Base-by-base conservation (phyloP, 148 eudicot species). In the Rhododendron vialii region DNA sequence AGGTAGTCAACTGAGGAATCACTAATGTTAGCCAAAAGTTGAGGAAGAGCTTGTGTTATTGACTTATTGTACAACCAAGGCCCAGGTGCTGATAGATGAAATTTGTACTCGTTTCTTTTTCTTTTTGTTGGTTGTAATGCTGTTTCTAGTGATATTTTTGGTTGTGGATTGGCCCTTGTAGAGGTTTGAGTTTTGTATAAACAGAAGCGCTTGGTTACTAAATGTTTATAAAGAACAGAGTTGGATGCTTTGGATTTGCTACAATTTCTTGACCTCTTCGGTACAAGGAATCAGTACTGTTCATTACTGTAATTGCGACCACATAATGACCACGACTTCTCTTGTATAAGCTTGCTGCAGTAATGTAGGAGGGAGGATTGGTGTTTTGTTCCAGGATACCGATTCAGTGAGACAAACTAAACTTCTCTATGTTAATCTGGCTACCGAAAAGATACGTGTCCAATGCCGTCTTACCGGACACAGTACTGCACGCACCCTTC, bases 131-230 rank as follows among this genome's bases (percentile, higher is more conserved):
- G 88, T 51, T 17, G 84, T 88, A 89, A 33, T 84, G 85, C 83
- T 85, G 50, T 26, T 87, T 76, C 78, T 71, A 82, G 87, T 85
- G 88, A 82, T 88, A 85, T 89, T 57, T 74, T 18, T 86, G 79
- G 28, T 76, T 74, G 30, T 85, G 90, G 81, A 86, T 88, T 48
- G 28, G 84, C 84, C 82, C 86, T 84, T 80, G 78, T 55, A 82
- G 83, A 87, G 88, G 86, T 85, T 87, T 61, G 87, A 84, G 84
- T 87, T 87, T 86, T 90, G 92, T 88, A 81, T 80, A 48, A 45
- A 67, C 26, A 47, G 50, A 33, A 36, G 79, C 38, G 38, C 38
- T 75, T 75, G 24, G 22, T 41, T 41, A 12, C 41, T 17, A 9
- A 7, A 43, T 35, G 26, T 36, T 78, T 78, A 41, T 22, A 20